A percentile compares a stretch with the other conserved stretches of the same genome.
Conservation (phyloP, 176 grass and related monocot species). For the Cenchrus fungigraminus region DNA sequence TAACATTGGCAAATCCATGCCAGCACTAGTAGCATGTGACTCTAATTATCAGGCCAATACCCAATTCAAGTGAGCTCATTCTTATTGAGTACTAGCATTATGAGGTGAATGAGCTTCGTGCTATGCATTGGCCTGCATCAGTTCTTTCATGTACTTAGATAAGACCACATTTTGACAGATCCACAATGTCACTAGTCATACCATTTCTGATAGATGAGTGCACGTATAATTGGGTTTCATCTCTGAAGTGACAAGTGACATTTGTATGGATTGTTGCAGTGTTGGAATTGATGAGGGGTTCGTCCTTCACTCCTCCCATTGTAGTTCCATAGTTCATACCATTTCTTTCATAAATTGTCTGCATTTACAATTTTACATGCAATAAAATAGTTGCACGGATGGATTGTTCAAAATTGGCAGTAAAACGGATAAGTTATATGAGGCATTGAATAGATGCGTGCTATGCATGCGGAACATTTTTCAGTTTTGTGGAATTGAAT, state of each 20-base stretch:
- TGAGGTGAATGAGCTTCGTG: no score
- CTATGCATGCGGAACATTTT: neutral
- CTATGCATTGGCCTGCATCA: no score
- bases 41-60: no score
- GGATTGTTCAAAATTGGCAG: no score
- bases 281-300: neutral
- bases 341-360: neutral
- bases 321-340: neutral
- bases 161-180: no score
- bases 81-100: no score
- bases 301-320: no score
- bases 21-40: no score
- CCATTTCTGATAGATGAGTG: neutral
- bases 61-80: no score
- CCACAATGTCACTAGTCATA: no score
- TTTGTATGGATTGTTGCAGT: neutral
- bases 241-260: neutral
- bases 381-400: neutral
- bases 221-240: neutral
- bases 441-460: neutral
- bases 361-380: neutral
- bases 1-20: no score
- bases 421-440: neutral
- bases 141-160: no score
- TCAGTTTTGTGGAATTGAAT: neutral